Evolutionary conservation across 2,329 filamentous ascomycete species (phyloP), one percentile per base, ranked within the genome.

Genomic region (Monilinia laxa): DNA sequence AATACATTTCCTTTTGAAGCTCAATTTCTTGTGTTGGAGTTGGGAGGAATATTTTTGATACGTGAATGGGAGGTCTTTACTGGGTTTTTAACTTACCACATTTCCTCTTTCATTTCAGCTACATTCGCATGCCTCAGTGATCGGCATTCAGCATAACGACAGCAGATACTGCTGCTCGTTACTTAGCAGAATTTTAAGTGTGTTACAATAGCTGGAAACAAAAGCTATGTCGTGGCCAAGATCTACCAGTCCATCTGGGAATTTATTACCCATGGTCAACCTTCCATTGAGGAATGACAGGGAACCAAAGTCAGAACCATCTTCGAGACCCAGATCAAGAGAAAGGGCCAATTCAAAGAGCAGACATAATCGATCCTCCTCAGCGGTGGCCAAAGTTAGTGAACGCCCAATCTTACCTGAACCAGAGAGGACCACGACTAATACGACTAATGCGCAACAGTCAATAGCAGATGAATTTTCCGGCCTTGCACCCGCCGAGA

Each of bases 401-500:
- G 28, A 31, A 51, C 47, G 64, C 55, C 51, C 64, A 65, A 75
- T 64, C 6, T 53, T 25, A 65, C 25, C 16, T 65, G 55, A 60
- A 52, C 20, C 35, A 65, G 64, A 62, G 45, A 40, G 16, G 20
- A 28, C 31, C 23, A 31, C 64, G 56, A 62, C 64, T 65, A 65
- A 65, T 65, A 59, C 63, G 53, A 52, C 65, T 67, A 67, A 67
- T 65, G 53, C 53, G 52, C 60, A 31, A 64, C 62, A 77, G 76
- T 73, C 75, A 68, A 70, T 75, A 69, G 86, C 87, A 66, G 85
- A 88, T 67, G 82, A 87, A 65, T 89, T 81, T 75, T 84, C 87
- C 38, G 81, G 86, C 75, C 85, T 97, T 76, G 89, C 88, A n/a
- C 84, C 90, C 25, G 83, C 89, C 75, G 90, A 97, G 78, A 90